Evolutionary conservation across 2,329 filamentous ascomycete species (phyloP), one percentile per base, ranked within the genome.

Genomic region (Arthrinium phaeospermum): DNA sequence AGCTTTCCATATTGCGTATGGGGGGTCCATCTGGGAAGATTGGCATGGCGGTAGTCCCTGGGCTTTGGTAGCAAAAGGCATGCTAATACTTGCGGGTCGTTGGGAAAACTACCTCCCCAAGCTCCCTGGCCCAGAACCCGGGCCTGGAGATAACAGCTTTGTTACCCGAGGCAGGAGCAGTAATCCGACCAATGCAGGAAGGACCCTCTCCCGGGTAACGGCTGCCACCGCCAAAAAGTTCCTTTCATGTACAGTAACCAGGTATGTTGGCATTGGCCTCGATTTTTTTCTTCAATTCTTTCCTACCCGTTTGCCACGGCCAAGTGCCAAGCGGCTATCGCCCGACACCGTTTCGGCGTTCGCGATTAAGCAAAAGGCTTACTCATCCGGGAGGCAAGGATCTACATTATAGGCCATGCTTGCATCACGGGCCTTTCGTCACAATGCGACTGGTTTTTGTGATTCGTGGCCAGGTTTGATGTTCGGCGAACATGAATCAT

Each of bases 31-130:
- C 51, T 10, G 51, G 51, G 51, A 27, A 61, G 53, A 61, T 61
- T 61, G 53, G 53, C 8, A 61, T 61, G 53, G 53, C 16, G 34
- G 30, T 61, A n/a, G 53, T 61, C 30, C 30, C 53, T 61, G 53
- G 53, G 16, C 53, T 61, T 22, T 61, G 53, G 53, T 61, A 37
- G 12, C 53, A 34, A 12, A 12, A 24, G 37, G 27, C 27, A 61
- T 61, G 53, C 53, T 57, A 61, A 61, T 61, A 61, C 53, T 37
- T 61, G 53, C 53, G 53, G 53, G 53, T 61, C 53, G 53, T 61
- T 61, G 53, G 53, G 53, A 34, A n/a, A 37, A 30, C 49, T 14
- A 47, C 45, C 16, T 46, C 45, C 45, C 45, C 45, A 47, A 47
- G 37, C 45, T 47, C 16, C 45, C 45, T 10, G 5, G 37, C 45